These are phyloP conservation scores for Penicillium olsonii DNA, from an alignment of 2,329 filamentous ascomycete genomes.

Conservation along the genomic window DNA sequence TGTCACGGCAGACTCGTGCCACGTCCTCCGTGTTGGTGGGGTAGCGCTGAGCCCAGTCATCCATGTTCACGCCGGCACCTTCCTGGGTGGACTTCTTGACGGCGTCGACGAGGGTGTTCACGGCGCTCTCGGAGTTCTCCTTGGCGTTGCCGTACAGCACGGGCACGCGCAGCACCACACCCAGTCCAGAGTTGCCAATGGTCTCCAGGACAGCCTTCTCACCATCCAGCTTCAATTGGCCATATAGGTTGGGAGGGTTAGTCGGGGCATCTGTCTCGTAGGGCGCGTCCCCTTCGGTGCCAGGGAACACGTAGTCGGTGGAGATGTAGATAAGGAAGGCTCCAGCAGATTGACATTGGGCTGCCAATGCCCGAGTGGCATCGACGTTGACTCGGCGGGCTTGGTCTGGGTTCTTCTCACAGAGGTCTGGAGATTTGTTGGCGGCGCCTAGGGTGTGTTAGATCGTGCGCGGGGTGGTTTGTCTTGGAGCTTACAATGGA, in stretches of 20 bases:
- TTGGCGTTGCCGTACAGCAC: constrained; percentile 80
- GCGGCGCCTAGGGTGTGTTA: constrained; percentile 65
- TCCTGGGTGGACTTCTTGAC: constrained; percentile 72
- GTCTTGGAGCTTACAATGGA: constrained; percentile 69
- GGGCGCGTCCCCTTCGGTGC: constrained; percentile 78
- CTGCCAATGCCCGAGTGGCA: constrained; percentile 67
- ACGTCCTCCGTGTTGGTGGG: constrained; percentile 90
- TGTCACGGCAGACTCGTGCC: constrained; percentile 73
- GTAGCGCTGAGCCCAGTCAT: constrained; percentile 81
- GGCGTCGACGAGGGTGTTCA: constrained; percentile 76
- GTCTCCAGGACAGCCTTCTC: constrained; percentile 69
- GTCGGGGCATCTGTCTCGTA: constrained; percentile 68
- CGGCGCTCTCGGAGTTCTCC: constrained; percentile 72
- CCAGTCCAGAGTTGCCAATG: constrained; percentile 56
- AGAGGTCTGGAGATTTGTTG: constrained; percentile 84
- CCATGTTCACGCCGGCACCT: constrained; percentile 69
- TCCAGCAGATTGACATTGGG: constrained; percentile 60
- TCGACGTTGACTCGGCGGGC: constrained; percentile 74
- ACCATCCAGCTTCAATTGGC: constrained; percentile 71
- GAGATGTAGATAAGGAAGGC: constrained; percentile 63
- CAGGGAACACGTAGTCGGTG: constrained; percentile 76
- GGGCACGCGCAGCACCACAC: constrained; percentile 75
- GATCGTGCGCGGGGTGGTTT: constrained; percentile 1
- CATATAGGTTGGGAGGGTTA: constrained; percentile 76
- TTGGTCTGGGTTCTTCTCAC: constrained; percentile 74